Conservation (phyloP, 768 basidiomycete species). For the Suillus plorans region DNA sequence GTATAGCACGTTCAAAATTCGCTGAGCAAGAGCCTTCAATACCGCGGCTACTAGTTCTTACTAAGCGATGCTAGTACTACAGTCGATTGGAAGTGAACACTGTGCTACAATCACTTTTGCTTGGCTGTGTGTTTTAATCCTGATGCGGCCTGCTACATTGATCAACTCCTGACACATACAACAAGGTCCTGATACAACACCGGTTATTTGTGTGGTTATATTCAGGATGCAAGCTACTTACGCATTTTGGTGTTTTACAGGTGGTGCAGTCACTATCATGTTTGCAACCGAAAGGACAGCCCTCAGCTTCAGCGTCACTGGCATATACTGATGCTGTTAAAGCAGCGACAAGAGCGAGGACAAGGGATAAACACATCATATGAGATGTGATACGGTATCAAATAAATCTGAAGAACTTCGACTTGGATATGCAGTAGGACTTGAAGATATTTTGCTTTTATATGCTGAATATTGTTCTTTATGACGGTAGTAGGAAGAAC, state of each 20-base stretch:
- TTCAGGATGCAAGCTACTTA: neutral
- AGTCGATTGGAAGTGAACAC: neutral
- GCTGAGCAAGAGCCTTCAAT: too few relatives aligned
- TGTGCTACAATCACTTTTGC: neutral
- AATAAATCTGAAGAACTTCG: neutral
- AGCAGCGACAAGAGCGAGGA: neutral
- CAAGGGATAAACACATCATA: neutral
- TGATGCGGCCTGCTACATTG: neutral
- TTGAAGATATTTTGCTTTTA: neutral
- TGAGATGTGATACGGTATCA: neutral
- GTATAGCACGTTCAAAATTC: too few relatives aligned
- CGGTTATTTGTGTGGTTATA: neutral
- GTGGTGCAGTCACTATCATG: neutral
- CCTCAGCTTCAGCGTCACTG: neutral
- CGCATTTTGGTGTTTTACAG: neutral
- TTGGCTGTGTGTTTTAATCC: neutral
- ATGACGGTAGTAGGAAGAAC: neutral
- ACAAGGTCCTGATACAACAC: neutral
- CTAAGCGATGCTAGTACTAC: neutral
- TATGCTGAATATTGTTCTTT: neutral
- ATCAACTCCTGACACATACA: neutral
- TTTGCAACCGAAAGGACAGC: neutral
- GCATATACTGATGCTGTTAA: neutral
- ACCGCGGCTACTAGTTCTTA: too few relatives aligned
- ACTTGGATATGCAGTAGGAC: neutral